These are phyloP conservation scores for Rhizopus microsporus DNA, from an alignment of 371 early-diverging fungal species.

Conservation along the genomic window DNA sequence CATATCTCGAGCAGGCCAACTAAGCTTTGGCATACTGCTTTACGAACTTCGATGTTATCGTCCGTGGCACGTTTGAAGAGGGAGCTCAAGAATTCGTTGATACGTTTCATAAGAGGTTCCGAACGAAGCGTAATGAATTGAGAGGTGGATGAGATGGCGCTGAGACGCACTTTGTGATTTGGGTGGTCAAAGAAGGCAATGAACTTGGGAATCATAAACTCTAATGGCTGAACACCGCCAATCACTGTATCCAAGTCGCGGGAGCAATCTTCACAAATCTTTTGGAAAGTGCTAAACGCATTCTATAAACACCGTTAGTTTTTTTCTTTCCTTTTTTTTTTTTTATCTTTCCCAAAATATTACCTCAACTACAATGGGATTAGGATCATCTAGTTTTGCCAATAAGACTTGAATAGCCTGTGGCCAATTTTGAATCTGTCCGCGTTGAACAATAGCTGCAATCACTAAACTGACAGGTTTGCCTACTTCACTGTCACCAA, in stretches of 20 bases:
- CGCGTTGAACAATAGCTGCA: constrained; percentile 76
- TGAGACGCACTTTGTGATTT: constrained; percentile 69
- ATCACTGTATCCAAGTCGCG: constrained; percentile 74
- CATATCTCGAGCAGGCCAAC: constrained; percentile 84
- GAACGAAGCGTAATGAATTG: constrained; percentile 79
- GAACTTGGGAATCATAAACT: constrained; percentile 85
- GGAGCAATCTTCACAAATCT: constrained; percentile 92
- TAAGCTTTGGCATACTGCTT: constrained; percentile 91
- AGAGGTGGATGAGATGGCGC: constrained; percentile 77
- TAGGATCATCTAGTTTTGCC: constrained; percentile 68
- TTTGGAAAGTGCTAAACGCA: constrained; percentile 82
- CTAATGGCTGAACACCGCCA: constrained; percentile 73
- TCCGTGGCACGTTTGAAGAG: constrained; percentile 85
- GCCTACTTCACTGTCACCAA: constrained; percentile 81
- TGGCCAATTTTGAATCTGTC: constrained; percentile 78
- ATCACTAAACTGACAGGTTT: constrained; percentile 70
- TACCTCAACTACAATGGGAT: constrained; percentile 79
- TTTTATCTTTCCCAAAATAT: constrained; percentile 10
- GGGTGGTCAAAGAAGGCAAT: constrained; percentile 78
- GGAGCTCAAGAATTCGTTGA: constrained; percentile 74
- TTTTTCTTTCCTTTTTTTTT: constrained; percentile 4
- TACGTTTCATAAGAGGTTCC: constrained; percentile 68
- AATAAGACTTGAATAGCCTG: constrained; percentile 78
- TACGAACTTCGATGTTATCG: constrained; percentile 76
- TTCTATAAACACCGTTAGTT: constrained; percentile 51